A percentile compares a stretch with the other conserved stretches of the same genome.
Evolutionary conservation across 2,329 filamentous ascomycete species (phyloP).

Genomic region (Zymoseptoria ardabiliae): DNA sequence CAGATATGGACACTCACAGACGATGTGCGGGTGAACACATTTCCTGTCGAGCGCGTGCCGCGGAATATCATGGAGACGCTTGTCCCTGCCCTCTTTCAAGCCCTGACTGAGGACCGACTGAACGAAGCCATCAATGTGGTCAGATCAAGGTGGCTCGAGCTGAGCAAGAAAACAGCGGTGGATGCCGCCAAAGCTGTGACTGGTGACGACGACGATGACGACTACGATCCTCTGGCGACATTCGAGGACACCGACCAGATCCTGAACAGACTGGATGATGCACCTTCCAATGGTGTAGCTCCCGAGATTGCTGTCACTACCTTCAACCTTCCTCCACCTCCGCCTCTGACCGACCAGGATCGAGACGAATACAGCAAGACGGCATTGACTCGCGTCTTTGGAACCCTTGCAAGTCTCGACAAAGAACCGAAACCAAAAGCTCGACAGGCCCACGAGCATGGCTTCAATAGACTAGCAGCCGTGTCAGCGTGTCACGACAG

Average conservation of each 20-base stretch:
- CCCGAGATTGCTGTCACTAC: conserved; percentile 56
- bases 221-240: conserved; percentile 81
- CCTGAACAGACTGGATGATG: conserved; percentile 66
- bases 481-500: conserved; percentile 69
- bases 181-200: conserved; percentile 28
- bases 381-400: conserved; percentile 69
- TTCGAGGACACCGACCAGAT: conserved; percentile 73
- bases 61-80: conserved; percentile 70
- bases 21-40: conserved; percentile 65
- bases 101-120: conserved; percentile 61
- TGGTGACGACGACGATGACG: conserved; percentile 65
- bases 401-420: conserved; percentile 66
- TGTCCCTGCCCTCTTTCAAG: conserved; percentile 67
- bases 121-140: conserved; percentile 63
- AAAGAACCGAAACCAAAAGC: conserved; percentile 55
- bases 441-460: conserved; percentile 41
- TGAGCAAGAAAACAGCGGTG: conserved; percentile 27
- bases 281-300: conserved; percentile 40
- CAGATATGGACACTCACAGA: conserved; percentile 81
- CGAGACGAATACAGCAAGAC: conserved; percentile 66
- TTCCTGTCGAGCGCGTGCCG: conserved; percentile 76
- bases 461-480: conserved; percentile 70
- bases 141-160: conserved; percentile 34
- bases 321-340: conserved; percentile 73
- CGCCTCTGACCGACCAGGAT: conserved; percentile 62